phyloP scores from a whole-genome alignment of 371 early-diverging fungal species.

The Sporodiniella umbellata region DNA sequence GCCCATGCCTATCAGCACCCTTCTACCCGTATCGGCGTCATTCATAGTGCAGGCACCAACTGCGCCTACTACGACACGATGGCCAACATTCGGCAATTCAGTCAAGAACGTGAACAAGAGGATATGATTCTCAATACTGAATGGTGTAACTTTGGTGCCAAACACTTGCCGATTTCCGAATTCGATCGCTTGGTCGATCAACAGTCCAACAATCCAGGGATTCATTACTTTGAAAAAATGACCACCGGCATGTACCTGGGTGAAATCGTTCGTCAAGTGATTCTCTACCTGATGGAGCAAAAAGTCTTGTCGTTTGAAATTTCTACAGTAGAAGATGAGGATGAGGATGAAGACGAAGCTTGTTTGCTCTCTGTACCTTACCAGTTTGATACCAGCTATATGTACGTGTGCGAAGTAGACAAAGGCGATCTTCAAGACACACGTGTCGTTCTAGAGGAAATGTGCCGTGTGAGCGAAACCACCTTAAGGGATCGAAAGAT shows the following conservation, averaged over 20 bases:
- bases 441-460: constrained; percentile 42
- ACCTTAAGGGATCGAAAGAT: constrained; percentile 39
- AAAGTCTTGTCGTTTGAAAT: constrained; percentile 63
- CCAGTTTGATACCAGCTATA: constrained; percentile 78
- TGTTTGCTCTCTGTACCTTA: constrained; percentile 51
- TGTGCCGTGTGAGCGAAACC: constrained; percentile 37
- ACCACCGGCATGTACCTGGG: constrained; percentile 92
- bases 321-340: neutral
- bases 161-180: constrained; percentile 68
- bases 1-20: constrained; percentile 86
- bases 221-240: constrained; percentile 91
- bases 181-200: constrained; percentile 80
- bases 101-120: constrained; percentile 14
- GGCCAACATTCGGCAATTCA: constrained; percentile 29
- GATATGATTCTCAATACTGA: constrained; percentile 91
- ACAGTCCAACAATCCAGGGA: constrained; percentile 66
- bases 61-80: constrained; percentile 75
- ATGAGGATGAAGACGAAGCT: constrained; percentile 26
- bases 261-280: constrained; percentile 79
- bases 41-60: constrained; percentile 94
- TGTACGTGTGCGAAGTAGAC: constrained; percentile 59
- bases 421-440: constrained; percentile 36
- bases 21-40: constrained; percentile 83
- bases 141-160: constrained; percentile 74
- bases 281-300: constrained; percentile 70